phyloP scores from a whole-genome alignment of 139 green algal genomes.

The Picochlorum sp. region DNA sequence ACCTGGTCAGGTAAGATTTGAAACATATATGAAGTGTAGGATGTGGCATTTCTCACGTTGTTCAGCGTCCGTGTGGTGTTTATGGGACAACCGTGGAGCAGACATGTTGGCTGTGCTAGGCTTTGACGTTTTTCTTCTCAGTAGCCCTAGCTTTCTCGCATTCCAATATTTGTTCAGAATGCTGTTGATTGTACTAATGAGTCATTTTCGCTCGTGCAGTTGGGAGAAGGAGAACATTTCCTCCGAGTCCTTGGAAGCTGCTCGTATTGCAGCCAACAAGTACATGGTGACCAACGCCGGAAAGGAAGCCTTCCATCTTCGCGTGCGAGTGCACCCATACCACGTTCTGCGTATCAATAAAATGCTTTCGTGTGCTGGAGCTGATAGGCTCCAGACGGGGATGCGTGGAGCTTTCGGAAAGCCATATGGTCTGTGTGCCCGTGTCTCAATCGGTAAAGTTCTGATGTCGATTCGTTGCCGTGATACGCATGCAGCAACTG shows the following conservation, averaged over 20 bases:
- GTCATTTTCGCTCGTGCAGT: conserved; percentile 16
- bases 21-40: neutral
- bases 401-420: conserved; percentile 99
- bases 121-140: neutral
- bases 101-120: neutral
- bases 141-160: too few relatives aligned
- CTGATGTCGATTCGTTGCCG: conserved; percentile 95
- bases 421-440: conserved; percentile 76
- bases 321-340: conserved; percentile 96
- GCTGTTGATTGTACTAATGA: neutral
- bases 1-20: conserved; percentile 79
- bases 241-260: conserved; percentile 88
- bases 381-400: conserved; percentile 94
- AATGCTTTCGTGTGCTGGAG: conserved; percentile 99
- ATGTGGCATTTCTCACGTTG: neutral
- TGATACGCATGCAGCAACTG: conserved; percentile 62
- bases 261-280: conserved; percentile 98
- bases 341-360: conserved; percentile 99
- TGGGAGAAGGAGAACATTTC: conserved; percentile 91
- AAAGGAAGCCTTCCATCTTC: conserved; percentile 98
- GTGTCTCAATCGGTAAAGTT: conserved; percentile 94
- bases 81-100: neutral
- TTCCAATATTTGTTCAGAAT: neutral
- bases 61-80: neutral
- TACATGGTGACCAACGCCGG: conserved; percentile 97